Base-by-base conservation (phyloP, 352 stramenopile species). In the Globisporangium uncinulatum region DNA sequence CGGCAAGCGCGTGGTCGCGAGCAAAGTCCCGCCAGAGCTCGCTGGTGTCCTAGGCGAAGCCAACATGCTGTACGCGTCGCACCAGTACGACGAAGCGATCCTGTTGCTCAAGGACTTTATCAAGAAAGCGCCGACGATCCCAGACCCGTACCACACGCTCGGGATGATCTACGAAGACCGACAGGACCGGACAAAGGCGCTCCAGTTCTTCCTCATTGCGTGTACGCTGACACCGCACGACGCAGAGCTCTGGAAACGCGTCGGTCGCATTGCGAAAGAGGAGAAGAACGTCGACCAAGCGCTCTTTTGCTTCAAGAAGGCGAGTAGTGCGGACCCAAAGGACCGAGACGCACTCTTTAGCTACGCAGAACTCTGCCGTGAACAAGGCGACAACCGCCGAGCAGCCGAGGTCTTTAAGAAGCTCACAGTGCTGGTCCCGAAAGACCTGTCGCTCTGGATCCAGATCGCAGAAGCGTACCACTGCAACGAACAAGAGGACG, bases 141-240 rank as follows among this genome's bases (percentile, higher is more conserved):
- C 84, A 1, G 84, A 94, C 53, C 84, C 84, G 46, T 95, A 95
- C 49, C 83, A 95, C 48, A 95, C 85, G 8, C 63, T 95, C 6
- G 83, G 83, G 11, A 89, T 95, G 78, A 93, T 94, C 53, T 93
- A 94, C 61, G 83, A 94, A 69, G 83, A 94, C 50, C 73, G 82
- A 29, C 71, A 92, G 51, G 81, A 94, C 49, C 69, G 79, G 6
- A 79, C 77, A 1, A 94, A 94, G 65, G 85, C 85, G 21, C 61
- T 94, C 15, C 82, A 94, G 49, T 94, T 92, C 56, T 94, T 92
- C 57, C 61, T 93, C 45, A 94, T 94, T 51, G 83, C 83, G 8
- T 92, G 83, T 59, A 92, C 83, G 19, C 56, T 94, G 32, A 94
- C 83, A 6, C 80, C 79, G 14, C 79, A 92, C 13, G 85, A 94